These are phyloP conservation scores for Skeletonema potamos DNA, from an alignment of 108 stramenopile genomes.

Conservation along the genomic window DNA sequence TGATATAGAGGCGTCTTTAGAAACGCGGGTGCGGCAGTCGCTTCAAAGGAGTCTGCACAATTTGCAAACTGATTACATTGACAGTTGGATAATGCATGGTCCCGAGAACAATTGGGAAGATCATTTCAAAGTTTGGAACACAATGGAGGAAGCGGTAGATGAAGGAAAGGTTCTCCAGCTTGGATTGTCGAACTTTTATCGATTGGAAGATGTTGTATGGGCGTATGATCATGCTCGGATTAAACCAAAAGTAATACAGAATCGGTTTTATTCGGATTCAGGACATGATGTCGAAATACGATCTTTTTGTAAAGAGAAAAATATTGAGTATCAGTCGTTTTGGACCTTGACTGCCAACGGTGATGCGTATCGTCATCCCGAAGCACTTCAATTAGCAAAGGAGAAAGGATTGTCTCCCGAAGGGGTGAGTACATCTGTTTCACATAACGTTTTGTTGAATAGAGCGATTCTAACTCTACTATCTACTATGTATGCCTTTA, in stretches of 20 bases:
- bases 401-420: conserved; percentile 37
- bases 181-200: conserved; percentile 60
- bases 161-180: conserved; percentile 44
- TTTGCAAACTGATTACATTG: conserved; percentile 80
- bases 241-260: conserved; percentile 58
- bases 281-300: conserved; percentile 59
- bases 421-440: conserved; percentile 19
- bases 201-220: conserved; percentile 43
- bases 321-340: conserved; percentile 84
- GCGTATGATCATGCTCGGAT: conserved; percentile 51
- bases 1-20: conserved; percentile 55
- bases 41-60: conserved; percentile 68
- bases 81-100: conserved; percentile 77
- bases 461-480: no score
- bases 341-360: conserved; percentile 67
- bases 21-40: conserved; percentile 64
- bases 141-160: conserved; percentile 48
- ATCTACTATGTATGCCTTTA: no score
- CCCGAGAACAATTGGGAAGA: conserved; percentile 43
- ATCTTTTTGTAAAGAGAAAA: conserved; percentile 65
- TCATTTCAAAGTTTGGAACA: conserved; percentile 37
- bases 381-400: conserved; percentile 32
- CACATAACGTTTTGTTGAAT: no score
- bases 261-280: conserved; percentile 58
- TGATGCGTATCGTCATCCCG: conserved; percentile 35